Evolutionary conservation across 805 yeast species (phyloP), one percentile per base, ranked within the genome.

Genomic region (Pichia deserticola): DNA sequence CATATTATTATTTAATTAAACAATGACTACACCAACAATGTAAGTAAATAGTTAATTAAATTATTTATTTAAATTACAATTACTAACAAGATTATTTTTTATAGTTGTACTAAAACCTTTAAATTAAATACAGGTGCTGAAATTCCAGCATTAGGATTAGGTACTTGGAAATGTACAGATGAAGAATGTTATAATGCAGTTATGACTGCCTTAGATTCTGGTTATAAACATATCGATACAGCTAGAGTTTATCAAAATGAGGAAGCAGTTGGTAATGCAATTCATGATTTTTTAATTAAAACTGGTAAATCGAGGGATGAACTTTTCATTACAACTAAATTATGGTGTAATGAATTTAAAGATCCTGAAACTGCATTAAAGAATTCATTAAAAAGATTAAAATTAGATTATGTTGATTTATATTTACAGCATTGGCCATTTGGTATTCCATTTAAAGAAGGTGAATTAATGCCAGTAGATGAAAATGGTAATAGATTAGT

Each of bases 151-250:
- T 29, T 58, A 38, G 59, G 60, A 13, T 46, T 55, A 25, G 60
- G 60, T 32, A 56, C 58, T 7, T 55, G 60, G 58, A 44, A 45
- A 48, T 46, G 58, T 2, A 34, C 60, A 2, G 50, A 45, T 10
- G 74, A 75, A 36, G 77, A 74, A 34, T 87, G 79, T 36, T 69
- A 71, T 59, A 67, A 71, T 30, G 77, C 92, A 36, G 87, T 82
- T 42, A 63, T 69, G 44, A 60, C 72, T 35, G 95, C 95, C 8
- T 62, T 83, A 51, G 66, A 82, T 55, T 72, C 73, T 44, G 92
- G 92, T 33, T 84, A 84, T 69, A 75, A 79, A 56, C 95, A 86
- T 64, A 82, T 87, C 55, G 95, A 86, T 65, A 79, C 88, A 27
- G 93, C 95, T 34, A 78, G 81, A 38, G 73, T 74, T 44, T 86